These are phyloP conservation scores for Fusarium papillatum DNA, from an alignment of 2,329 filamentous ascomycete species.

Conservation along the genomic window DNA sequence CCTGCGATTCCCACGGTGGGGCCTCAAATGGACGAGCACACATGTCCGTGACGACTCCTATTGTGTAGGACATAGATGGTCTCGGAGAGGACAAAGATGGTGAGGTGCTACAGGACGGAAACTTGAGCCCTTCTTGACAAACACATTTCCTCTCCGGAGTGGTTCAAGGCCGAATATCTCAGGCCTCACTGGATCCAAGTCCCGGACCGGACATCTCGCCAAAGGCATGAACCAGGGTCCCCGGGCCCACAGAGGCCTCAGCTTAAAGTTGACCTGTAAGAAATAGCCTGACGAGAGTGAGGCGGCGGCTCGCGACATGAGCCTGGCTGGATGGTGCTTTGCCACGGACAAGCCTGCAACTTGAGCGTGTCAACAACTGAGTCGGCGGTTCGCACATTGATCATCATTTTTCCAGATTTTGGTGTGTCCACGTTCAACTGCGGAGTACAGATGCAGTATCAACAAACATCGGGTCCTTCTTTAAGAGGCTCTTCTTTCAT, in stretches of 20 bases:
- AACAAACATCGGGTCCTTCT: neutral
- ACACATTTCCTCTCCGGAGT: neutral
- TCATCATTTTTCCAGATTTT: neutral
- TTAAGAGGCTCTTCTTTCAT: neutral
- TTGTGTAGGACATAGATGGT: conserved; percentile 11
- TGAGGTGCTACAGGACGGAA: neutral
- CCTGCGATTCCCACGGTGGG: conserved; percentile 32
- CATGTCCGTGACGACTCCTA: neutral
- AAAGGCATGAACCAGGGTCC: conserved; percentile 4
- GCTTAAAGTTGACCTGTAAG: conserved; percentile 1
- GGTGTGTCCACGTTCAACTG: neutral
- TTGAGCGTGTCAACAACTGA: conserved; percentile 6
- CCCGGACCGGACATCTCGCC: conserved; percentile 5
- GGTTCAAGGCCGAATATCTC: neutral
- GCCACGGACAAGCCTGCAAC: conserved; percentile 22
- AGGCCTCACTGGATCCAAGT: neutral
- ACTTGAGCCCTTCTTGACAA: neutral
- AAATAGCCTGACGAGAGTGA: conserved; percentile 30
- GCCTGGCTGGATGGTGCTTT: conserved; percentile 25
- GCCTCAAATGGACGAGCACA: conserved; percentile 27
- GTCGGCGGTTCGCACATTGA: neutral
- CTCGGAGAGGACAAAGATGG: conserved; percentile 3
- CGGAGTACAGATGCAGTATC: neutral
- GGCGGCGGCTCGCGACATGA: conserved; percentile 23
- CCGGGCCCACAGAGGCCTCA: conserved; percentile 6